phyloP scores from a whole-genome alignment of 2,329 filamentous ascomycete genomes.

The Botryosphaeria dothidea region DNA sequence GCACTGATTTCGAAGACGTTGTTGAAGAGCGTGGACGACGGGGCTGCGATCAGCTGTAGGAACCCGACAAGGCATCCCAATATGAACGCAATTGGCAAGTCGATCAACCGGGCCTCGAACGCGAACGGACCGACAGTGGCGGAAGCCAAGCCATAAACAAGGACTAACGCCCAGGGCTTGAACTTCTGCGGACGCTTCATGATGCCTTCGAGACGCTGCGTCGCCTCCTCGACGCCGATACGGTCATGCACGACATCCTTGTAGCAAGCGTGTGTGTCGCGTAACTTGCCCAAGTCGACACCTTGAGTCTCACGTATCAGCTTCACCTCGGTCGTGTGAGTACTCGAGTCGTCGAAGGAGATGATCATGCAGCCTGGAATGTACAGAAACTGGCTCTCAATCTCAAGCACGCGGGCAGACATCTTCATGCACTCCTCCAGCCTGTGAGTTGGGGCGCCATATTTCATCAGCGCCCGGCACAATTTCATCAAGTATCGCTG shows the following conservation, averaged over 20 bases:
- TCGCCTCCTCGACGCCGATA: constrained; percentile 72
- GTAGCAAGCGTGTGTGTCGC: constrained; percentile 75
- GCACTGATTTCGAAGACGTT: constrained; percentile 54
- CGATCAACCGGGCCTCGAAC: constrained; percentile 74
- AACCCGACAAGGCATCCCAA: constrained; percentile 73
- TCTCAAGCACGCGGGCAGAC: constrained; percentile 84
- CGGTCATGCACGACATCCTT: constrained; percentile 80
- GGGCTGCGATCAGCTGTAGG: constrained; percentile 73
- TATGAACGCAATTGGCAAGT: constrained; percentile 74
- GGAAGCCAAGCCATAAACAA: constrained; percentile 74
- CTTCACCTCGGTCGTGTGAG: constrained; percentile 79
- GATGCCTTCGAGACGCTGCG: constrained; percentile 62
- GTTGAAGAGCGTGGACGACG: constrained; percentile 69
- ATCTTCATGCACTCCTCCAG: constrained; percentile 90
- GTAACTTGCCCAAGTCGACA: constrained; percentile 71
- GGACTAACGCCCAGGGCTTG: constrained; percentile 51
- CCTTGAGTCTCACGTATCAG: constrained; percentile 69
- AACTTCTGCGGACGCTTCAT: constrained; percentile 59
- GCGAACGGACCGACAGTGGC: constrained; percentile 77
- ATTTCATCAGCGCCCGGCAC: constrained; percentile 84
- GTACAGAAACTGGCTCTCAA: constrained; percentile 87
- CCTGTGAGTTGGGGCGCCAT: constrained; percentile 86
- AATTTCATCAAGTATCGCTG: constrained; percentile 83
- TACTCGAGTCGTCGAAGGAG: constrained; percentile 75
- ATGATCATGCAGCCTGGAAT: constrained; percentile 93